phyloP scores from a whole-genome alignment of 331 rosid genomes.

The Spiraea crenata region DNA sequence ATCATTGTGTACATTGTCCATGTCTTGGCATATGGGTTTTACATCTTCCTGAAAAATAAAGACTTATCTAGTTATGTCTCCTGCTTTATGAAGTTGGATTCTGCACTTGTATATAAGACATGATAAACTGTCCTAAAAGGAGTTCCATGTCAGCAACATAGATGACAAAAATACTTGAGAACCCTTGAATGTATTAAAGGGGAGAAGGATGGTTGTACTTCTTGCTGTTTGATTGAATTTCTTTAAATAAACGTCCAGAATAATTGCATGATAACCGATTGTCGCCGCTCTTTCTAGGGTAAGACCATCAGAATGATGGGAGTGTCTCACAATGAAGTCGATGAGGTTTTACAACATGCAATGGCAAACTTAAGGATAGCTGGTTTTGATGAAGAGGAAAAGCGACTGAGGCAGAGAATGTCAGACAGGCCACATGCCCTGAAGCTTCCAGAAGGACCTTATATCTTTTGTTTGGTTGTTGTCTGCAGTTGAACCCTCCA shows the following conservation, averaged over 20 bases:
- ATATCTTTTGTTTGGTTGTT: constrained; percentile 53
- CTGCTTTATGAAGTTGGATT: neutral
- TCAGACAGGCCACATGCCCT: constrained; percentile 47
- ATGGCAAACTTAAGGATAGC: constrained; percentile 70
- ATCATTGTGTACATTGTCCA: constrained; percentile 5
- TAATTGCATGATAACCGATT: constrained; percentile 16
- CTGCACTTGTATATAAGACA: neutral
- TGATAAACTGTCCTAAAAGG: neutral
- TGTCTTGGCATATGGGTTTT: neutral
- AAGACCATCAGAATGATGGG: constrained; percentile 93
- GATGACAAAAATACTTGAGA: neutral
- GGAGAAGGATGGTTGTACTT: neutral
- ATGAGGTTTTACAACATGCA: constrained; percentile 65
- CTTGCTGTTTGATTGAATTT: neutral
- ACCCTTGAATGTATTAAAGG: neutral
- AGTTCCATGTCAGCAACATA: neutral
- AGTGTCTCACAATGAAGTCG: constrained; percentile 64
- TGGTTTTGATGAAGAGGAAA: constrained; percentile 92
- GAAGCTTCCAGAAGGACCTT: constrained; percentile 90
- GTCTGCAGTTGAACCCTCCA: constrained; percentile 78
- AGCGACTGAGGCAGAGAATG: constrained; percentile 66
- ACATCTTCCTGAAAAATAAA: neutral
- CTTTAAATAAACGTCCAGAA: neutral
- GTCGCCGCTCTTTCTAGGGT: constrained; percentile 39
- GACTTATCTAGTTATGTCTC: neutral